These are phyloP conservation scores for Chrysophaeum taylorii DNA, from an alignment of 352 stramenopile genomes.

Conservation along the genomic window DNA sequence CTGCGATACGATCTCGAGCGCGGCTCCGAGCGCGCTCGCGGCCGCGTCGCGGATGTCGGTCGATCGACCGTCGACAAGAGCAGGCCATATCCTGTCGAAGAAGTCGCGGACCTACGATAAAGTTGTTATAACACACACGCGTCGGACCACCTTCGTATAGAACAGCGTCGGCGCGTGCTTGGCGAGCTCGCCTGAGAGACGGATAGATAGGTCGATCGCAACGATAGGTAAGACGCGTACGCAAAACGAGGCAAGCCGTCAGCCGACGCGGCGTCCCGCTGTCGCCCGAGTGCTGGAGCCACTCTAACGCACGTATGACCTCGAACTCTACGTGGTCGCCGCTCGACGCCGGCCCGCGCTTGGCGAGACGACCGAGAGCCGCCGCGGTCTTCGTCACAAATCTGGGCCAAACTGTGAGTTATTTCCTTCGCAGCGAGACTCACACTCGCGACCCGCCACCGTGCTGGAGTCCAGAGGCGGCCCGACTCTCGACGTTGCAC, in stretches of 20 bases:
- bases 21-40: slow-evolving; percentile 60
- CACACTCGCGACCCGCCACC: no score
- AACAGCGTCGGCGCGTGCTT: slow-evolving; percentile 70
- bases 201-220: no score
- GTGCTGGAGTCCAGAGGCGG: neutral
- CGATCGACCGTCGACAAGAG: slow-evolving; percentile 36
- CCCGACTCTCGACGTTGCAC: neutral
- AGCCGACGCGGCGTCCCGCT: slow-evolving; percentile 29
- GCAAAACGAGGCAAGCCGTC: slow-evolving; percentile 47
- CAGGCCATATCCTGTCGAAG: slow-evolving; percentile 76
- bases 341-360: slow-evolving; percentile 62
- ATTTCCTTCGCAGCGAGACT: no score
- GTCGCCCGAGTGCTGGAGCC: slow-evolving; percentile 40
- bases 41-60: slow-evolving; percentile 27
- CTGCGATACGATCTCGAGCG: slow-evolving; percentile 66
- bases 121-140: neutral
- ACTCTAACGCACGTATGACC: slow-evolving; percentile 72
- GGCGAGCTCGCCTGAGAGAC: slow-evolving; percentile 71
- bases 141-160: slow-evolving; percentile 40
- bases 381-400: slow-evolving; percentile 38
- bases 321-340: slow-evolving; percentile 80
- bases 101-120: slow-evolving; percentile 65
- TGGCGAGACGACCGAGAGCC: slow-evolving; percentile 65
- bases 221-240: no score
- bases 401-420: no score